Evolutionary conservation across 2,329 filamentous ascomycete species (phyloP), one percentile per base, ranked within the genome.

Genomic region (Exophiala oligosperma): DNA sequence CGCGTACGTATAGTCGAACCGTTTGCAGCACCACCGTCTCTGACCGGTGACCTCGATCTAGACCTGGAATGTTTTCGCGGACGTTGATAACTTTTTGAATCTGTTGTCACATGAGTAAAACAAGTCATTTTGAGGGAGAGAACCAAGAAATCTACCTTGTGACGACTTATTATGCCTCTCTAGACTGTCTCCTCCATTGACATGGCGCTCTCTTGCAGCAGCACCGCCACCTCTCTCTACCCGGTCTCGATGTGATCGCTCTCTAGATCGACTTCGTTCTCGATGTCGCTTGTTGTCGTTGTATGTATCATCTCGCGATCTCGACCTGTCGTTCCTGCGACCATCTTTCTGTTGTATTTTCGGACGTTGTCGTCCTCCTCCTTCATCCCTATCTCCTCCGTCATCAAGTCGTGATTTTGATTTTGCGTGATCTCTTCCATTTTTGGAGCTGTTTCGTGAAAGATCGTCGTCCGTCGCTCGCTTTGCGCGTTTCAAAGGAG

Each of bases 401-500:
- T 17, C 68, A 47, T 60, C 63, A 59, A 59, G 53, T 17, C 35
- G 57, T 40, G 57, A 43, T 24, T 66, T 58, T 38, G 66, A 56
- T 38, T 67, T 67, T 49, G 74, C 70, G 7, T 17, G 17, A 17
- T 70, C 69, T 28, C 69, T 56, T 54, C 56, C 71, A 50, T 71
- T 17, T 17, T 17, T 68, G 60, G 79, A 77, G 54, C 76, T 69
- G 70, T 74, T 49, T 68, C 68, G 54, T 54, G 61, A 49, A 28
- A 66, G 21, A 21, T 65, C 69, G 41, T 75, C 72, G 65, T 87
- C 84, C n/a, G 77, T 77, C n/a, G 77, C 77, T 49, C 77, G 73
- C 59, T 78, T 76, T 21, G 77, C 70, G 51, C 80, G 79, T 69
- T 81, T 82, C 52, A 78, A 71, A 59, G 81, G 76, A 64, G 78